Evolutionary conservation across 192 early-diverging fungal genomes (phyloP).

Genomic region (Backusella tarrabulga): DNA sequence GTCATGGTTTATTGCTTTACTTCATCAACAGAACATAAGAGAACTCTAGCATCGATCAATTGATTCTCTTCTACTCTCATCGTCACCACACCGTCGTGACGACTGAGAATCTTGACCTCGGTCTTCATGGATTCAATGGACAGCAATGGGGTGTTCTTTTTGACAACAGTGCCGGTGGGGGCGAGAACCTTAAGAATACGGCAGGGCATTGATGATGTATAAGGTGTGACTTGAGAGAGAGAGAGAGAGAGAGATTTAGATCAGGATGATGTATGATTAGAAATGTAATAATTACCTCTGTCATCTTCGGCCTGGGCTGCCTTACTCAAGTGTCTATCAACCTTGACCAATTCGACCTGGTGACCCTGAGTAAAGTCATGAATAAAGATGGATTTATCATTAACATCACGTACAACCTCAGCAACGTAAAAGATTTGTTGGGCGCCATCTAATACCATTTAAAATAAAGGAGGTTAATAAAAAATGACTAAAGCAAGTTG

Average conservation of each 20-base stretch:
- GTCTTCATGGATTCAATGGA: conserved; percentile 71
- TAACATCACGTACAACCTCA: conserved; percentile 34
- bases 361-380: conserved; percentile 47
- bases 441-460: conserved; percentile 38
- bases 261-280: no score
- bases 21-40: conserved; percentile 49
- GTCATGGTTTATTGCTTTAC: conserved; percentile 1
- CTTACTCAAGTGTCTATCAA: conserved; percentile 42
- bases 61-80: conserved; percentile 57
- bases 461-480: neutral
- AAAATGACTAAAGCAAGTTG: neutral
- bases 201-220: conserved; percentile 64
- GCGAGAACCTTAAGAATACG: conserved; percentile 54
- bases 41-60: conserved; percentile 55
- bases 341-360: conserved; percentile 44
- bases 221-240: conserved; percentile 42
- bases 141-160: conserved; percentile 55
- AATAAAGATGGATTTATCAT: conserved; percentile 41
- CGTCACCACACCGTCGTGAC: conserved; percentile 53
- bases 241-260: neutral
- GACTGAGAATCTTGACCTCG: conserved; percentile 54
- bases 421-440: conserved; percentile 51
- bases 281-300: conserved; percentile 26
- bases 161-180: conserved; percentile 49
- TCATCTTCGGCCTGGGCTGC: conserved; percentile 41